Evolutionary conservation across 345 rosid species (phyloP).

Genomic region (Populus euphratica): DNA sequence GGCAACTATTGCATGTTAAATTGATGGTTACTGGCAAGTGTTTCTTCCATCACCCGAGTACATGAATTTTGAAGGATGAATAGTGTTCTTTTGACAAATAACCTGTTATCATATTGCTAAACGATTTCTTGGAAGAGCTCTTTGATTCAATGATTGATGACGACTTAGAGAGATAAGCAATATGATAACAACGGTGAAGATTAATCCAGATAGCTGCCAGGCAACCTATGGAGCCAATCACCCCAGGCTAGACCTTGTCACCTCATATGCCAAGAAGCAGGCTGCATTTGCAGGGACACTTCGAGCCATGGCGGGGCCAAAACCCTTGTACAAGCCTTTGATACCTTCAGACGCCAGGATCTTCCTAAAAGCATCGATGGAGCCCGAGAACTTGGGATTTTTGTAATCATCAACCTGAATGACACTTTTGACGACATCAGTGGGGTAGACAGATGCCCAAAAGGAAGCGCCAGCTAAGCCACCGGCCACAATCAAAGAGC

Average conservation of each 20-base stretch:
- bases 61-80: constrained; percentile 7
- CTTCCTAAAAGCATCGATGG: constrained; percentile 67
- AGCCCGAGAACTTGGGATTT: constrained; percentile 73
- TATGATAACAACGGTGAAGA: constrained; percentile 5
- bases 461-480: constrained; percentile 88
- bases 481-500: constrained; percentile 75
- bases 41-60: constrained; percentile 6
- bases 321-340: constrained; percentile 94
- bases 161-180: constrained; percentile 4
- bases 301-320: constrained; percentile 92
- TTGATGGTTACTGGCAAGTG: constrained; percentile 9
- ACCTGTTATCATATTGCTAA: constrained; percentile 10
- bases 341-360: constrained; percentile 73
- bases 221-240: constrained; percentile 22
- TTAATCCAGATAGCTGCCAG: constrained; percentile 1
- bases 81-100: background rate
- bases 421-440: constrained; percentile 92
- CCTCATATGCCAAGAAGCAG: constrained; percentile 89
- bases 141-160: constrained; percentile 14
- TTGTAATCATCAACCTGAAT: constrained; percentile 87
- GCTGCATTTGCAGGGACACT: constrained; percentile 99
- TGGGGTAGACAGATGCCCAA: constrained; percentile 83
- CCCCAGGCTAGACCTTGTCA: constrained; percentile 78
- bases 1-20: background rate
- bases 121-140: constrained; percentile 1